Evolutionary conservation across 805 yeast species (phyloP), one percentile per base, ranked within the genome.

Genomic region (Barnettozyma vustinii): DNA sequence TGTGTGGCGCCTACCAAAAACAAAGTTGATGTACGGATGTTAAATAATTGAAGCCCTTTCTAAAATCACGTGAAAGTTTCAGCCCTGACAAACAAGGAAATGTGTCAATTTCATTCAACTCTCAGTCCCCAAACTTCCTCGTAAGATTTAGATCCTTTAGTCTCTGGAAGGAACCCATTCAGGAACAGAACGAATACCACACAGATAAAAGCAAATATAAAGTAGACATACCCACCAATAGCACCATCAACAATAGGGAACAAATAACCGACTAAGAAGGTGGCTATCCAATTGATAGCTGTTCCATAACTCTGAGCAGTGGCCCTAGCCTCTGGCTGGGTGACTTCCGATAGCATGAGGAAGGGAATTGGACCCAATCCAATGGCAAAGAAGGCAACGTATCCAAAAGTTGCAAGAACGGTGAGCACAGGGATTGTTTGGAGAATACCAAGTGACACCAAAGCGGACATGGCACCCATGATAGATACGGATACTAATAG

Each of bases 321-420:
- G 2, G 91, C 91, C 49, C 81, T 82, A 2, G 92, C 92, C 51
- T 81, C 80, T 2, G 76, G 69, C 52, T 90, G 95, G 0, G 96
- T 84, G n/a, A 92, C 82, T 63, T 94, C 98, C 7, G 96, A 80
- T 10, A 92, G 83, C 46, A 91, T 68, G 56, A 92, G 69, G 68
- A 94, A 92, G 39, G 99, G 99, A 47, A 94, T 90, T 7, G 99
- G 99, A 0, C 99, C 99, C 52, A 90, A 65, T 0, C 99, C 99
- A 32, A 86, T 70, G 0, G 97, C 98, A 71, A 92, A 94, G 25
- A 89, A 78, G 1, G 85, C 81, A 44, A 92, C 90, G 62, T 89
- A 91, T 1, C 76, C 61, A 47, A 88, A 77, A 0, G 90, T 83
- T 10, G 90, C 81, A 1, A 76, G 44, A 1, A 85, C 81, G 1